Conservation (phyloP, 139 green algal species). For the Picochlorum sp. region DNA sequence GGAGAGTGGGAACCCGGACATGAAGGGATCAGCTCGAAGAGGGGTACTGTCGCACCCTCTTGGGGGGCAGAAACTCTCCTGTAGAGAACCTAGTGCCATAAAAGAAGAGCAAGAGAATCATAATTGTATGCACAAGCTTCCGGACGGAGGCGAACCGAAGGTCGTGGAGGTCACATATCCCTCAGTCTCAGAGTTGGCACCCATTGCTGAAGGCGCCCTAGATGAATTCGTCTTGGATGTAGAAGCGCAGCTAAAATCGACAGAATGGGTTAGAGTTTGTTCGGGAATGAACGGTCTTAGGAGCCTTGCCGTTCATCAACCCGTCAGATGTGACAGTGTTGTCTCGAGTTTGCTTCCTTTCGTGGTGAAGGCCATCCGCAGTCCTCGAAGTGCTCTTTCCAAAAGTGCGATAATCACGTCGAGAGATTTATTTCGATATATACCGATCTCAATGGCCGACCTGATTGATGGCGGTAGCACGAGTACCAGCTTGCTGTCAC, state of each 20-base stretch:
- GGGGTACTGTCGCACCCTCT: constrained; percentile 26
- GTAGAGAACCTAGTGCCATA: neutral
- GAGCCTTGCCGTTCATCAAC: constrained; percentile 23
- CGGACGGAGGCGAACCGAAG: constrained; percentile 34
- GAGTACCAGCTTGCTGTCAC: constrained; percentile 34
- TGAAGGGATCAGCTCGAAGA: neutral
- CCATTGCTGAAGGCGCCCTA: neutral
- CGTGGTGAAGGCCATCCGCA: constrained; percentile 44
- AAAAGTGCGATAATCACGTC: constrained; percentile 46
- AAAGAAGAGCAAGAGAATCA: neutral
- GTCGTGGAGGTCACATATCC: constrained; percentile 37
- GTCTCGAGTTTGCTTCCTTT: constrained; percentile 26
- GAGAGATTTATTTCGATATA: constrained; percentile 32
- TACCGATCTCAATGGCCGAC: constrained; percentile 24
- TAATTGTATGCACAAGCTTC: constrained; percentile 23
- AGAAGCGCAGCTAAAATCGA: constrained; percentile 8
- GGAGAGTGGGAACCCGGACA: neutral
- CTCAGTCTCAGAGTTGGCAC: constrained; percentile 16
- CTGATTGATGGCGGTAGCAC: constrained; percentile 33
- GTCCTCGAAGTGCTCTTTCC: constrained; percentile 44
- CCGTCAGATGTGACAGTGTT: neutral
- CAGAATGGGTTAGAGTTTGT: constrained; percentile 26
- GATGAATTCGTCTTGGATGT: neutral
- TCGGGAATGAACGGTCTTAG: constrained; percentile 26
- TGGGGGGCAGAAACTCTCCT: neutral